A percentile compares a stretch with the other conserved stretches of the same genome.
Evolutionary conservation across 768 basidiomycete genomes (phyloP).

Genomic region (Tylopilus plumbeoviolaceoides): DNA sequence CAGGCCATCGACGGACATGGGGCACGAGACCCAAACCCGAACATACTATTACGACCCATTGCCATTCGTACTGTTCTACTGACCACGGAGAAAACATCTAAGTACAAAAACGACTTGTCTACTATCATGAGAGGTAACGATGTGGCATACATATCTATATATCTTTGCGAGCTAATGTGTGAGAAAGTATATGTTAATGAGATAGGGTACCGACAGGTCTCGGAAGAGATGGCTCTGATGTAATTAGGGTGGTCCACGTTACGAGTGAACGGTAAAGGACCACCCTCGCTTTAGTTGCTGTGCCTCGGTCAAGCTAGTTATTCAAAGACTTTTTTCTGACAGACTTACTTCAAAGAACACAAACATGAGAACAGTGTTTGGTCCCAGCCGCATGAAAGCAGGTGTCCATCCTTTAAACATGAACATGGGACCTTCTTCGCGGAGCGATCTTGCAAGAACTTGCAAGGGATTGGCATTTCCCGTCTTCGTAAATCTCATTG

Average conservation of each 20-base stretch:
- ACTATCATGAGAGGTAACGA: neutral
- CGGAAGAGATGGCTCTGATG: neutral
- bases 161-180: conserved; percentile 6
- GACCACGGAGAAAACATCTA: conserved; percentile 1
- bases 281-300: conserved; percentile 74
- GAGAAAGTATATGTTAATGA: conserved; percentile 3
- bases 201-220: neutral
- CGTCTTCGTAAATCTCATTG: conserved; percentile 38
- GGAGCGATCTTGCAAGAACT: conserved; percentile 56
- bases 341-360: conserved; percentile 75
- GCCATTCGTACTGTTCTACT: neutral
- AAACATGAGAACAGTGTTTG: conserved; percentile 81
- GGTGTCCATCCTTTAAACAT: conserved; percentile 90
- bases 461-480: conserved; percentile 44
- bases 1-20: too few relatives aligned
- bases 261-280: conserved; percentile 23
- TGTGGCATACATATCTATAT: conserved; percentile 7
- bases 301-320: conserved; percentile 6
- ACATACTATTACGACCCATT: neutral
- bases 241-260: neutral
- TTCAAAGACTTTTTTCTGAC: neutral
- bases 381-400: conserved; percentile 78
- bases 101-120: neutral
- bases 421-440: conserved; percentile 71
- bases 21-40: neutral